Percentiles rank a stretch among this genome's conserved stretches.
Evolutionary conservation across 129 eudicot species (phyloP).

Genomic region (Pittosporum tobira): DNA sequence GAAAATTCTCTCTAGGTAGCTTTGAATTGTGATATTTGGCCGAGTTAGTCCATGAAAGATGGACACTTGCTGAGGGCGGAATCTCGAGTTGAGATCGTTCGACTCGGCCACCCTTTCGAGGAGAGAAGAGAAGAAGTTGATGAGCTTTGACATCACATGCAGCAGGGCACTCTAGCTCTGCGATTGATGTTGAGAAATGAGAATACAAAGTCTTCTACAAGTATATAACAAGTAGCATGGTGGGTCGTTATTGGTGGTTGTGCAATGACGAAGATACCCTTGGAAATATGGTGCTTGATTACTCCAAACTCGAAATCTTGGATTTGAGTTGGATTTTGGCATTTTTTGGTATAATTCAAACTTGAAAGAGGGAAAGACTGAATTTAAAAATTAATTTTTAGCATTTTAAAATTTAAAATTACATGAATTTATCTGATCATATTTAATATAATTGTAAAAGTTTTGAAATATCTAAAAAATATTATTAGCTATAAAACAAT

Average conservation of each 20-base stretch:
- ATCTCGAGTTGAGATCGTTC: constrained; percentile 47
- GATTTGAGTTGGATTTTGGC: no score
- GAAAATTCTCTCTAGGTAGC: constrained; percentile 76
- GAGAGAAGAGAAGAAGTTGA: constrained; percentile 64
- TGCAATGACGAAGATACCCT: constrained; percentile 36
- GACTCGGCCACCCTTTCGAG: constrained; percentile 76
- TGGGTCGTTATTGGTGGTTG: constrained; percentile 41
- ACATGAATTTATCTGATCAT: no score
- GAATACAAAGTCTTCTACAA: constrained; percentile 14
- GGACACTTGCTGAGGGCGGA: constrained; percentile 55
- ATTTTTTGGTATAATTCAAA: no score
- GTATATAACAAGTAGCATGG: constrained; percentile 34
- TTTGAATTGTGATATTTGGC: constrained; percentile 74
- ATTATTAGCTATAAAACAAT: no score
- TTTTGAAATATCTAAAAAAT: no score
- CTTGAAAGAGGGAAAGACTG: no score
- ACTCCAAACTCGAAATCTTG: no score
- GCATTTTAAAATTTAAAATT: no score
- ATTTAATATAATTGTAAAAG: no score
- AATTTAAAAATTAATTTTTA: no score
- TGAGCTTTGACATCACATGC: constrained; percentile 55
- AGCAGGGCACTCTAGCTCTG: constrained; percentile 56
- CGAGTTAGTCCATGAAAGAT: constrained; percentile 78
- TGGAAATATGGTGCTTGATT: no score
- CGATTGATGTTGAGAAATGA: constrained; percentile 37